These are phyloP conservation scores for Kitagawia praeruptora DNA, from an alignment of 129 eudicot genomes.

Conservation along the genomic window DNA sequence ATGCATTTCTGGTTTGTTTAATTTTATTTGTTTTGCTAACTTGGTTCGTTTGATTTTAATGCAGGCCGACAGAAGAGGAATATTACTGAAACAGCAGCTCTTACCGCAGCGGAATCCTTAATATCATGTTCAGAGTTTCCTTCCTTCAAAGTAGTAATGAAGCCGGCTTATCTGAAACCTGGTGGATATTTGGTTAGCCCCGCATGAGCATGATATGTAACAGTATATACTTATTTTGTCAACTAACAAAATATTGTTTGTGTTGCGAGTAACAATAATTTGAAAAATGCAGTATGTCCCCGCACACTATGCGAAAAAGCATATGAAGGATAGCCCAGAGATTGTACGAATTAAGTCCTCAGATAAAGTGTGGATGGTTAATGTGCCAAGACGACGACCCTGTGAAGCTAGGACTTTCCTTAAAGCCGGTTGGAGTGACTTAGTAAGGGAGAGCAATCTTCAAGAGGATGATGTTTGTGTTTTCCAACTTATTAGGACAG, in stretches of 20 bases:
- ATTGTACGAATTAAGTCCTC: neutral
- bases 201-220: neutral
- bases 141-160: neutral
- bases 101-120: neutral
- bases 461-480: neutral
- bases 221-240: neutral
- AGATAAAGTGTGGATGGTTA: neutral
- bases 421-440: neutral
- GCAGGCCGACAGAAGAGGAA: constrained; percentile 7
- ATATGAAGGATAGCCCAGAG: neutral
- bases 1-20: neutral
- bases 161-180: neutral
- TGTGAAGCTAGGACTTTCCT: neutral
- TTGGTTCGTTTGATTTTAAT: too few relatives aligned
- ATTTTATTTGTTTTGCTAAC: too few relatives aligned
- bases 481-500: neutral
- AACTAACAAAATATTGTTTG: neutral
- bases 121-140: constrained; percentile 3
- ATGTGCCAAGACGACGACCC: neutral
- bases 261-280: neutral
- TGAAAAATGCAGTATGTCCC: neutral
- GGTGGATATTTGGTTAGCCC: neutral
- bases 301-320: neutral
- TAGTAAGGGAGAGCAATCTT: neutral
- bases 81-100: neutral